Evolutionary conservation across 345 rosid species (phyloP).

Genomic region (Murraya paniculata): DNA sequence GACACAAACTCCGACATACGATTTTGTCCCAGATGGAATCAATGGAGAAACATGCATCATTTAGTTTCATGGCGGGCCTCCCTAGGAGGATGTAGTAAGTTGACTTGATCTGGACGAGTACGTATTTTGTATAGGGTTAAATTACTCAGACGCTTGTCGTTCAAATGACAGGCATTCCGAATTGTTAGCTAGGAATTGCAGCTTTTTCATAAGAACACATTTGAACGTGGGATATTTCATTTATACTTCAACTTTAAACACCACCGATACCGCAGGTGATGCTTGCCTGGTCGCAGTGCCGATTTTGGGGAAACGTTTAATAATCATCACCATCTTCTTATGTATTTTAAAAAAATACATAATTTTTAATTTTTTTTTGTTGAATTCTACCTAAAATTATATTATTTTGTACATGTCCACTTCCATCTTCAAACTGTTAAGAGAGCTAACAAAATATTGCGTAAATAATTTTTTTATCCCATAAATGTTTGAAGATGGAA

Average conservation of each 20-base stretch:
- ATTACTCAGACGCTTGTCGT: not conserved
- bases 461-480: too few species aligned
- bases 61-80: slow-evolving; percentile 87
- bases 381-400: too few species aligned
- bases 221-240: slow-evolving; percentile 91
- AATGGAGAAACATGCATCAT: slow-evolving; percentile 79
- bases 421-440: too few species aligned
- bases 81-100: slow-evolving; percentile 88
- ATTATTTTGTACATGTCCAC: too few species aligned
- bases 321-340: too few species aligned
- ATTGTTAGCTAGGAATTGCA: slow-evolving; percentile 95
- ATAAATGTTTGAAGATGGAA: too few species aligned
- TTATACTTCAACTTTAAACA: slow-evolving; percentile 88
- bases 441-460: too few species aligned
- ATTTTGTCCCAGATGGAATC: slow-evolving; percentile 75
- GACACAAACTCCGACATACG: slow-evolving; percentile 71
- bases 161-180: slow-evolving; percentile 59
- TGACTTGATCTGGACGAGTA: not conserved
- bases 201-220: slow-evolving; percentile 90
- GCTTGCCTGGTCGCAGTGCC: too few species aligned
- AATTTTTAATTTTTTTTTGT: too few species aligned
- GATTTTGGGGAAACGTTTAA: too few species aligned
- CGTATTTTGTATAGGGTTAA: not conserved
- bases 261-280: slow-evolving; percentile 77
- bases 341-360: too few species aligned